These are phyloP conservation scores for Cercospora sp. DNA, from an alignment of 2,329 filamentous ascomycete species.

Conservation along the genomic window DNA sequence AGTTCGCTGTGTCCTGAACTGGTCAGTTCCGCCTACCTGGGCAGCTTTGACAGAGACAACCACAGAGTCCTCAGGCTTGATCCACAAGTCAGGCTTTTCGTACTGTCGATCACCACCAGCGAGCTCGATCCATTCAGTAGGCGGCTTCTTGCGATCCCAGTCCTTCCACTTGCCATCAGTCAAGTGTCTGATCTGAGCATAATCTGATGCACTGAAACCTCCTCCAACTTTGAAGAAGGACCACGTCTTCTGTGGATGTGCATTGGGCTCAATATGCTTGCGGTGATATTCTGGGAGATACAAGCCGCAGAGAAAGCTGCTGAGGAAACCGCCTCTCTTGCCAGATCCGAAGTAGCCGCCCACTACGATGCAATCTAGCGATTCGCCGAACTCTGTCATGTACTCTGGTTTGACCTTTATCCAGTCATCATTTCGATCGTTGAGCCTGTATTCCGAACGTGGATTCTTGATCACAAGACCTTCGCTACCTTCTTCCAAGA, in stretches of 20 bases:
- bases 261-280: conserved; percentile 1
- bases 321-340: conserved; percentile 75
- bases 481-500: conserved; percentile 84
- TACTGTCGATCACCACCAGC: conserved; percentile 73
- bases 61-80: conserved; percentile 81
- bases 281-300: conserved; percentile 9
- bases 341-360: conserved; percentile 93
- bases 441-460: conserved; percentile 78
- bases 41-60: conserved; percentile 89
- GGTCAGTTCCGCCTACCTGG: conserved; percentile 70
- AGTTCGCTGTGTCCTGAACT: conserved; percentile 75
- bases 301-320: conserved; percentile 88
- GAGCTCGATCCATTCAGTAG: conserved; percentile 75
- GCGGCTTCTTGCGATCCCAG: conserved; percentile 78
- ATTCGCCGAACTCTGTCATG: conserved; percentile 94
- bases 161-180: conserved; percentile 90
- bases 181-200: conserved; percentile 74
- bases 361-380: conserved; percentile 83
- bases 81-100: conserved; percentile 90
- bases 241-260: conserved; percentile 71
- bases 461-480: conserved; percentile 94
- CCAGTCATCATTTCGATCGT: conserved; percentile 93
- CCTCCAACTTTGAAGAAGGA: conserved; percentile 99
- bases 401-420: conserved; percentile 99
- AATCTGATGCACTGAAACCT: conserved; percentile 82